A percentile compares a stretch with the other conserved stretches of the same genome.
These are phyloP conservation scores for Synchytrium microbalum DNA, from an alignment of 371 early-diverging fungal genomes.

Conservation along the genomic window DNA sequence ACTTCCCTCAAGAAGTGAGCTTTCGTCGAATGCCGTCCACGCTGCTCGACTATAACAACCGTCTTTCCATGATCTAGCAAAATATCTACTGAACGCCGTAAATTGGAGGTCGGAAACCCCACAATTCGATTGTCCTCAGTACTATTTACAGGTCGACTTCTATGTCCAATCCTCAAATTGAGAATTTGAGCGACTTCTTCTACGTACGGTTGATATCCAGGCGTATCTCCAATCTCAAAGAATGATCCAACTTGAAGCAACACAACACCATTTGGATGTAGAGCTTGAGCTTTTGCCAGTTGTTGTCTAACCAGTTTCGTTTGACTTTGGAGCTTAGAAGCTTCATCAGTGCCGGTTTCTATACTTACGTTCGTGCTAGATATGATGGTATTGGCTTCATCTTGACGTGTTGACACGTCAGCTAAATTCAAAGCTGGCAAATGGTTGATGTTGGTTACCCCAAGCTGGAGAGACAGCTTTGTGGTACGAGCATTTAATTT, in stretches of 20 bases:
- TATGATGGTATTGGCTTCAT: neutral
- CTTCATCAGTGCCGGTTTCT: neutral
- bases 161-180: neutral
- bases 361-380: neutral
- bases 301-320: conserved; percentile 13
- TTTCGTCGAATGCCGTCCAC: conserved; percentile 16
- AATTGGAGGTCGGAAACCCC: neutral
- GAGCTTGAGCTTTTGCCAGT: conserved; percentile 16
- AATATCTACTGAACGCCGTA: conserved; percentile 58
- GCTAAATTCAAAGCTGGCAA: neutral
- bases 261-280: conserved; percentile 68
- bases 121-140: neutral
- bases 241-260: conserved; percentile 90
- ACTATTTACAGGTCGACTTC: neutral
- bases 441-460: neutral
- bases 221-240: conserved; percentile 58
- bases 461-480: neutral
- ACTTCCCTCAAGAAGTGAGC: conserved; percentile 51
- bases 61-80: conserved; percentile 62
- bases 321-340: no score
- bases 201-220: conserved; percentile 9
- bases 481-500: neutral
- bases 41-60: conserved; percentile 85
- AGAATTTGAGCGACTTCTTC: conserved; percentile 17
- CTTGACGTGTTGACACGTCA: neutral